Base-by-base conservation (phyloP, 106 monocot species). In the Acorus calamus region DNA sequence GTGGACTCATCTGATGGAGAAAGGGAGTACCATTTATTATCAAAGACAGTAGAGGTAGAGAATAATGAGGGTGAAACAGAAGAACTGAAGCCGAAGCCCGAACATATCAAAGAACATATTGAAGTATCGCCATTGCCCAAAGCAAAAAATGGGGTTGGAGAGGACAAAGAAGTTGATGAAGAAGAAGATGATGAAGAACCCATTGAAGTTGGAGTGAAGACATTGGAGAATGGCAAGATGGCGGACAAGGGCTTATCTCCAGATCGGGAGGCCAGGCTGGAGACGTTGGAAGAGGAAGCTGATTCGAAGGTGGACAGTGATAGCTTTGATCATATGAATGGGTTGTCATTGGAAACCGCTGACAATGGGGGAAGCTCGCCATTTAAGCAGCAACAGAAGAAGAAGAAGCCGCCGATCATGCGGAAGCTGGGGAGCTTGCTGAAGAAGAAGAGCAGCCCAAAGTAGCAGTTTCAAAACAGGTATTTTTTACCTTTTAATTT, bases 321-420 rank as follows among this genome's bases (percentile, higher is more conserved):
- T 14, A 71, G 75, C 72, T 67, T 73, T 6, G 65, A 81, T 28
- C 61, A 68, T 11, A 47, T 47, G 1, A 73, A 76, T 63, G 78
- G 76, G 57, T 59, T 64, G 41, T 6, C 53, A 52, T 45, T 14
- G 3, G 75, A 72, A 8, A 63, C 46, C n/a, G 50, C 43, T 14
- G 78, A 72, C 4, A 73, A 74, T 53, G 72, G 77, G 1, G 47
- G 8, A 0, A 59, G 44, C 10, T 43, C 52, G 1, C 62, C 78
- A 2, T 72, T 61, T 6, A 76, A 50, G 43, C 69, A 71, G 13
- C 71, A 74, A 13, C 73, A 69, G 41, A 57, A 56, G 14, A 80
- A 81, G 80, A 84, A 88, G 74, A 88, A 84, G 73, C 80, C 75
- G 67, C 56, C 80, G 1, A 64, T 80, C 48, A 13, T 86, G 10